phyloP scores from a whole-genome alignment of 2,329 filamentous ascomycete genomes.

The Penicillium sclerotigenum region DNA sequence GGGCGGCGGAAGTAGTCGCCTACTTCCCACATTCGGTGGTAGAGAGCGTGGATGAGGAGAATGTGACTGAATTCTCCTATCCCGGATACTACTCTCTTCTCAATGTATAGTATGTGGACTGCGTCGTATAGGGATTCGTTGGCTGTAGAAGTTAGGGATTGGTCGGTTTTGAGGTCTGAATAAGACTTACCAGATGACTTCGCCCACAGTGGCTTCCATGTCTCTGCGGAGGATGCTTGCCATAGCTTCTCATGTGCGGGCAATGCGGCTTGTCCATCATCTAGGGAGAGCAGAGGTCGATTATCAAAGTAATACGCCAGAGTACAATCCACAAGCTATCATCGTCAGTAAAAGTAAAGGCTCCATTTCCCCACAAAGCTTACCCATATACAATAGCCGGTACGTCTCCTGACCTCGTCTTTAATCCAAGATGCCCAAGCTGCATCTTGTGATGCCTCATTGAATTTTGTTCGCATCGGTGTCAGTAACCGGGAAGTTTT shows the following conservation, averaged over 20 bases:
- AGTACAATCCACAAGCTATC: slow-evolving; percentile 43
- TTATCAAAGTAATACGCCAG: slow-evolving; percentile 39
- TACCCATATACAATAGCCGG: slow-evolving; percentile 47
- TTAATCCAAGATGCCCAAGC: slow-evolving; percentile 40
- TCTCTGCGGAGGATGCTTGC: slow-evolving; percentile 35
- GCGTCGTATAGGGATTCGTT: slow-evolving; percentile 42
- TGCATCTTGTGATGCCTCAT: slow-evolving; percentile 11
- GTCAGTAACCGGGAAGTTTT: slow-evolving; percentile 23
- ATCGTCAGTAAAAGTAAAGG: background rate
- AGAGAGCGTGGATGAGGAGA: slow-evolving; percentile 51
- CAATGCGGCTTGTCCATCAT: slow-evolving; percentile 41
- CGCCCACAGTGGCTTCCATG: slow-evolving; percentile 33
- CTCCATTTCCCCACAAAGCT: slow-evolving; percentile 1
- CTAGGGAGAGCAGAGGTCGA: slow-evolving; percentile 37
- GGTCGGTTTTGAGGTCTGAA: background rate
- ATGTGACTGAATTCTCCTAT: slow-evolving; percentile 51
- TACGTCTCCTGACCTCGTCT: slow-evolving; percentile 38
- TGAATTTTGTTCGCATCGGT: slow-evolving; percentile 4
- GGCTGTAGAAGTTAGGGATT: slow-evolving; percentile 12
- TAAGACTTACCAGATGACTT: slow-evolving; percentile 20
- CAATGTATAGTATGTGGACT: slow-evolving; percentile 48
- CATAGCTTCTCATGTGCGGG: slow-evolving; percentile 44
- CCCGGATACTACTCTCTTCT: slow-evolving; percentile 45
- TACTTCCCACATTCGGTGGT: slow-evolving; percentile 51
- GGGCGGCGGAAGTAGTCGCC: slow-evolving; percentile 45